Evolutionary conservation across 805 yeast genomes (phyloP), one percentile per base, ranked within the genome.

Genomic region (Blastobotrys terrestris): DNA sequence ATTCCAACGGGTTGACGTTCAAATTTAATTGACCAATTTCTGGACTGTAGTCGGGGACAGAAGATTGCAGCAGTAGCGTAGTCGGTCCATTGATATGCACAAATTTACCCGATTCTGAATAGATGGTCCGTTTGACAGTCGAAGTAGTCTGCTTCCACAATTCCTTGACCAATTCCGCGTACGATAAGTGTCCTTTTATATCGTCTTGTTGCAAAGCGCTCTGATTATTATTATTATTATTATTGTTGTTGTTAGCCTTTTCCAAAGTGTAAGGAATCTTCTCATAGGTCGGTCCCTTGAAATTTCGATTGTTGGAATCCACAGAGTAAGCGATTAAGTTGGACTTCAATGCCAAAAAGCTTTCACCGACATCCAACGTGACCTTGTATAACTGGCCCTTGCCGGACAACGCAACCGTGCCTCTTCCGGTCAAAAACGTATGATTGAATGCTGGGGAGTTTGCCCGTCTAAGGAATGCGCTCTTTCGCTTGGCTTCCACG

Each of bases 321-420:
- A 53, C 48, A 2, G 73, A 67, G 58, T 60, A 71, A 13, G 81
- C 83, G 8, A 76, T 60, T 39, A 78, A 63, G 39, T 71, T 64
- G 47, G 60, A 62, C 21, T 77, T 73, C 44, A 67, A 70, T 11
- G 75, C 66, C 39, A 71, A 58, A 31, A 77, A 61, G 43, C 67
- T 63, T 57, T 78, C 83, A 41, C 67, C 68, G 8, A 62, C 63
- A 4, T 58, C 67, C 31, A 78, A 61, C 3, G 65, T 58, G 2
- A 77, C 50, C 21, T 70, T 70, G 45, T 70, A 70, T 15, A 76
- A 55, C 50, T 73, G 73, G 35, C 73, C 71, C 13, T 69, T 66
- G 3, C 75, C 73, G 26, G 69, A 67, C 41, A 77, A 56, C 13
- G 77, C 75, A 3, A 75, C 51, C n/a, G 57, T 60, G 3, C 82